Conservation (phyloP, 495 filamentous ascomycete species). For the Opeltia flavorubescens region DNA sequence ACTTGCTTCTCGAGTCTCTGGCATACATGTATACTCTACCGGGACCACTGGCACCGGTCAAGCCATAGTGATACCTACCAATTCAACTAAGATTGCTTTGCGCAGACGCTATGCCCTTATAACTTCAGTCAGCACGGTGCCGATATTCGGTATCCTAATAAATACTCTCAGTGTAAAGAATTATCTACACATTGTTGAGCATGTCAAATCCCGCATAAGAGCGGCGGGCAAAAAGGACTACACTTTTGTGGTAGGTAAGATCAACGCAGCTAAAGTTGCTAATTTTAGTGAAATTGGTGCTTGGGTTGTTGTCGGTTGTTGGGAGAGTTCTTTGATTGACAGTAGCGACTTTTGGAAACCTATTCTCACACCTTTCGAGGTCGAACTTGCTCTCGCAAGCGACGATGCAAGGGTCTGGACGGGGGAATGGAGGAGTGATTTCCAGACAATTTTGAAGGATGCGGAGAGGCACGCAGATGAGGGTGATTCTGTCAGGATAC, state of each 20-base stretch:
- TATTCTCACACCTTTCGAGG: constrained; percentile 84
- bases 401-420: constrained; percentile 64
- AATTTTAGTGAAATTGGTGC: constrained; percentile 92
- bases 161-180: constrained; percentile 87
- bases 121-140: constrained; percentile 62
- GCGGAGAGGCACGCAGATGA: background rate
- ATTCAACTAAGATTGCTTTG: constrained; percentile 43
- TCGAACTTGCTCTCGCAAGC: constrained; percentile 54
- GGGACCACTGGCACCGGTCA: constrained; percentile 17
- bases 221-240: constrained; percentile 83
- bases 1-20: constrained; percentile 65
- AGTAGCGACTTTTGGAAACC: constrained; percentile 75
- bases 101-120: constrained; percentile 78
- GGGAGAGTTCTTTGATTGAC: constrained; percentile 85
- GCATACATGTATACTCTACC: constrained; percentile 69
- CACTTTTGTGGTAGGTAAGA: constrained; percentile 88
- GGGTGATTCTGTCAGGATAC: constrained; percentile 6
- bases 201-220: constrained; percentile 53
- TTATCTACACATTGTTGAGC: constrained; percentile 67
- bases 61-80: constrained; percentile 26
- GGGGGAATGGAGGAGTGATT: constrained; percentile 63
- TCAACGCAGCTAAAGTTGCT: constrained; percentile 89
- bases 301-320: constrained; percentile 96
- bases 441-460: constrained; percentile 40
- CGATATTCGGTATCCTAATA: constrained; percentile 83